Conservation (phyloP, 345 rosid genomes). For the Xanthoceras sorbifolium region DNA sequence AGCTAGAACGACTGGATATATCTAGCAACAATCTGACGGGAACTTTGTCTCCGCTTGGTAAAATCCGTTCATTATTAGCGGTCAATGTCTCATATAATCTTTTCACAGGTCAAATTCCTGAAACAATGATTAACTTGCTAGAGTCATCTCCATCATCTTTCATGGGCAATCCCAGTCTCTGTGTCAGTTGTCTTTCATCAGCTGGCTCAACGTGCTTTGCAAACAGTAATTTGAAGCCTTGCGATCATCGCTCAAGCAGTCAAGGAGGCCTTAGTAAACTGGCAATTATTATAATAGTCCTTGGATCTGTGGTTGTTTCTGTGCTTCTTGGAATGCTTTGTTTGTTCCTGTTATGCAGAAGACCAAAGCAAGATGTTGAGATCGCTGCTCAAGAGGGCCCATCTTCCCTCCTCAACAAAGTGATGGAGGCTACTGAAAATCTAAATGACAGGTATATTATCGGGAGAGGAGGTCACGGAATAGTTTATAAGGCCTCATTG, state of each 20-base stretch:
- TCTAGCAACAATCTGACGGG: constrained; percentile 74
- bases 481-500: constrained; percentile 63
- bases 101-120: constrained; percentile 73
- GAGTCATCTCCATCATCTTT: constrained; percentile 52
- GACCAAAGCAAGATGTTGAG: constrained; percentile 38
- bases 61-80: constrained; percentile 39
- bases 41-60: constrained; percentile 41
- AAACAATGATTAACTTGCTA: constrained; percentile 32
- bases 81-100: constrained; percentile 62
- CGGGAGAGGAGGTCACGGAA: constrained; percentile 84
- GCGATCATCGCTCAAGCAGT: constrained; percentile 31
- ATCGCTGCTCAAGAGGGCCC: constrained; percentile 47
- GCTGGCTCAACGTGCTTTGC: constrained; percentile 25
- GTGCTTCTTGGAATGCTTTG: constrained; percentile 41
- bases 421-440: constrained; percentile 70
- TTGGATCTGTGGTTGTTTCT: constrained; percentile 33
- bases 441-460: constrained; percentile 58
- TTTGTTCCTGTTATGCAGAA: constrained; percentile 29
- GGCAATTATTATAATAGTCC: constrained; percentile 42
- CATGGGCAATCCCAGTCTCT: constrained; percentile 57
- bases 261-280: constrained; percentile 35
- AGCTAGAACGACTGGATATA: constrained; percentile 53
- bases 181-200: constrained; percentile 48
- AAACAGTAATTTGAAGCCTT: constrained; percentile 36
- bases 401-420: constrained; percentile 51